Base-by-base conservation (phyloP, 768 basidiomycete genomes). In the Astraeus odoratus region DNA sequence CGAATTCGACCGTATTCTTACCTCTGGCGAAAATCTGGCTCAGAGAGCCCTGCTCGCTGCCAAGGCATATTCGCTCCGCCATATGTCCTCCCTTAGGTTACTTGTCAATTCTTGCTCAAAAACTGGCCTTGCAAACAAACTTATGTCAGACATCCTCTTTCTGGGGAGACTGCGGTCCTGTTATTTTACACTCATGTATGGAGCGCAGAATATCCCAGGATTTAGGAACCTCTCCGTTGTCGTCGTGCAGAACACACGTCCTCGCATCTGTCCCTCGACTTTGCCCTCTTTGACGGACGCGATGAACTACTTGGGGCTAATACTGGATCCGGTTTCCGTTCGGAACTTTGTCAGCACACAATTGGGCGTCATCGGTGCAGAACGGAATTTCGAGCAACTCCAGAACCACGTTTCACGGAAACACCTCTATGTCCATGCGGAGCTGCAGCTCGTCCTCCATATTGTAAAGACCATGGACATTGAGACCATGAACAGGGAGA, bases 131-230 rank as follows among this genome's bases (percentile, higher is more conserved):
- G 43, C 13, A 12, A 22, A 5, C n/a, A 35, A 13, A 24, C 34
- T 43, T 10, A 8, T 36, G 13, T 34, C 43, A 8, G 43, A 35
- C 16, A 43, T 43, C 31, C 31, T 24, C 33, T 43, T 43, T 24
- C n/a, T 43, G 34, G 43, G 34, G 3, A 19, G 43, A 24, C 22
- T 43, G n/a, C 34, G 31, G 34, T 43, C 43, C 15, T 43, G 43
- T 12, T 43, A 35, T 16, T 25, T 25, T 22, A 26, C 34, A 6
- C 16, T 43, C 16, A 5, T 43, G n/a, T n/a, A 34, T 4, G 43
- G 24, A 19, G 43, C 43, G 15, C n/a, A 23, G 23, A 34, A 15
- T 25, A 26, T 43, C 13, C 18, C 23, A 24, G 43, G 33, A 8
- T 43, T 43, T 24, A 8, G 20, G n/a, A 8, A 16, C 26, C 16